These are phyloP conservation scores for Trichoderma polysporum DNA, from an alignment of 2,329 filamentous ascomycete species.

Conservation along the genomic window DNA sequence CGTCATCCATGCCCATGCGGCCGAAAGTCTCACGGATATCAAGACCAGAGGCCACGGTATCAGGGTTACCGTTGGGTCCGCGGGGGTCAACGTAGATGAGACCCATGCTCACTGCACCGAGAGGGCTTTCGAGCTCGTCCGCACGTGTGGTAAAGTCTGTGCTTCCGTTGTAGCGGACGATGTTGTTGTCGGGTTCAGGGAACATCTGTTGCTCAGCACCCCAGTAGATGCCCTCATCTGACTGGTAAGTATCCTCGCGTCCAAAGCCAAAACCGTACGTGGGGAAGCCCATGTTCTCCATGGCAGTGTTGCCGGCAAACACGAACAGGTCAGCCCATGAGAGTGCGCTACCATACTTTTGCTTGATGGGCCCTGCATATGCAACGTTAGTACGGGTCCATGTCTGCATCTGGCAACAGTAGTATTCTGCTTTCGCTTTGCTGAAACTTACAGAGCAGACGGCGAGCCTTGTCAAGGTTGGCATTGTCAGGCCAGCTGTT, in stretches of 20 bases:
- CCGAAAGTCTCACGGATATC: conserved; percentile 74
- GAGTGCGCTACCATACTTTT: conserved; percentile 79
- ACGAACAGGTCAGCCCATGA: conserved; percentile 74
- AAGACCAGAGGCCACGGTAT: conserved; percentile 64
- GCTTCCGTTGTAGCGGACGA: conserved; percentile 64
- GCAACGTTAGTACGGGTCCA: not conserved
- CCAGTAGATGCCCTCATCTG: conserved; percentile 76
- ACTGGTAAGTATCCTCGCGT: conserved; percentile 69
- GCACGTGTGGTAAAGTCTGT: conserved; percentile 54
- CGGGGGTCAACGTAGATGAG: conserved; percentile 81
- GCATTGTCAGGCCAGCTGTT: conserved; percentile 80
- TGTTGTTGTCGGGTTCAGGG: conserved; percentile 55
- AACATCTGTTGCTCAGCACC: conserved; percentile 68
- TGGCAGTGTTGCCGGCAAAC: conserved; percentile 71
- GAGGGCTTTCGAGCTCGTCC: conserved; percentile 61
- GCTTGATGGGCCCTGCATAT: conserved; percentile 64
- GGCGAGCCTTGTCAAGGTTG: conserved; percentile 74
- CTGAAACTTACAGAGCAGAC: conserved; percentile 58
- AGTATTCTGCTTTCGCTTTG: no score
- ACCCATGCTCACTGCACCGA: conserved; percentile 67
- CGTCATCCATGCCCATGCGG: conserved; percentile 80
- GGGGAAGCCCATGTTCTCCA: conserved; percentile 73
- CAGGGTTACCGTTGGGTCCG: conserved; percentile 69
- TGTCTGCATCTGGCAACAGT: not conserved
- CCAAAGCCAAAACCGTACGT: conserved; percentile 72